These are phyloP conservation scores for Penicillium lagena DNA, from an alignment of 495 filamentous ascomycete species.

Conservation along the genomic window DNA sequence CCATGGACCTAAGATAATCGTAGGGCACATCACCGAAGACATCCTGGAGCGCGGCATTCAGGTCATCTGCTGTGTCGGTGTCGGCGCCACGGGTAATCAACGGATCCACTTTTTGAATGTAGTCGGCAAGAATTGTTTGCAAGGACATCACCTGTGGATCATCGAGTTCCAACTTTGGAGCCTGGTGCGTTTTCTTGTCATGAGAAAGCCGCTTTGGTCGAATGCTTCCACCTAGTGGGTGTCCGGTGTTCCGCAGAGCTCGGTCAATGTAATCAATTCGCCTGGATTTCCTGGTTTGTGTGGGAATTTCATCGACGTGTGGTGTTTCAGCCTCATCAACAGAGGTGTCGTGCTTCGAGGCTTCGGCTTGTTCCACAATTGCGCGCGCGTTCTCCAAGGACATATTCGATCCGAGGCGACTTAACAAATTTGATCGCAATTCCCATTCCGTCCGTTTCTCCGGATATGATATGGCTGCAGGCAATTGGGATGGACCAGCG, in stretches of 20 bases:
- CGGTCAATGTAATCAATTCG: constrained; percentile 30
- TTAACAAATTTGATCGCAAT: not conserved
- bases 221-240: constrained; percentile 9
- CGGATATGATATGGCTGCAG: not conserved
- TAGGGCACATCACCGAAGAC: constrained; percentile 28
- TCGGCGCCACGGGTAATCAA: constrained; percentile 11
- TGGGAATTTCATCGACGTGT: not conserved
- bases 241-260: constrained; percentile 22
- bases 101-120: constrained; percentile 32
- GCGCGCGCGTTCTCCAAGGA: no score
- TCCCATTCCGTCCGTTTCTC: not conserved
- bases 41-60: constrained; percentile 21
- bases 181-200: not conserved
- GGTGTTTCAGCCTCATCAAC: no score
- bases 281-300: constrained; percentile 11
- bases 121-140: constrained; percentile 33
- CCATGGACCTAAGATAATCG: constrained; percentile 27
- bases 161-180: constrained; percentile 3
- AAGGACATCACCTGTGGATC: constrained; percentile 15
- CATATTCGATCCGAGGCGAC: no score
- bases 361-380: no score
- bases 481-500: not conserved
- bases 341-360: no score
- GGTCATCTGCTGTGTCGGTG: not conserved
- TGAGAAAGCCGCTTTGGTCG: not conserved